These are phyloP conservation scores for Vicia sativa DNA, from an alignment of 306 rosid genomes.

Conservation along the genomic window DNA sequence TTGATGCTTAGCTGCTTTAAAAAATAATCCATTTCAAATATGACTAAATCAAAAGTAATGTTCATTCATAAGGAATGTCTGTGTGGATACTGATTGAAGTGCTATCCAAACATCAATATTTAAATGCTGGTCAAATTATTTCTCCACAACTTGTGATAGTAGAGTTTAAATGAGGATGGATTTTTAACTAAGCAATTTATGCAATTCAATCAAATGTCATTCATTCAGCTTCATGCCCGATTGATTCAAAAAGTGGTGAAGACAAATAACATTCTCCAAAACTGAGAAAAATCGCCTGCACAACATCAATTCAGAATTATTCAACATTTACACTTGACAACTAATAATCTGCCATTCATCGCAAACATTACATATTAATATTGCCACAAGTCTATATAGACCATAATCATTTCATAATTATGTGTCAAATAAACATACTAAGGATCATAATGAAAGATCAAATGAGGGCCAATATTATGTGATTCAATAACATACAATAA, in stretches of 20 bases:
- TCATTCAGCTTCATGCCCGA: constrained; percentile 60
- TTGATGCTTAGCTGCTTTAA: too few relatives aligned
- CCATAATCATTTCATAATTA: constrained; percentile 8
- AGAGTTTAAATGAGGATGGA: neutral
- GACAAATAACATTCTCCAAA: constrained; percentile 69
- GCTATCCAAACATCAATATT: neutral
- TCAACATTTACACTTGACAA: neutral
- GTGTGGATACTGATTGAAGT: too few relatives aligned
- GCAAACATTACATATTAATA: neutral
- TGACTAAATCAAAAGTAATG: too few relatives aligned
- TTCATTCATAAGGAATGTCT: too few relatives aligned
- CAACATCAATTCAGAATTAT: constrained; percentile 15
- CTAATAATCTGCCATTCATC: neutral
- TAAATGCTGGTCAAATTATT: constrained; percentile 9
- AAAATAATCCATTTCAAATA: too few relatives aligned
- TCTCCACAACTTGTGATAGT: neutral
- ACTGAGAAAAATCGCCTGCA: constrained; percentile 70
- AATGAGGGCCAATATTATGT: constrained; percentile 95
- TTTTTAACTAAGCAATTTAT: neutral
- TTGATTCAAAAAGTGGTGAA: constrained; percentile 57
- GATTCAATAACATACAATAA: constrained; percentile 22
- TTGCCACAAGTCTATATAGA: neutral
- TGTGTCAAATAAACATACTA: constrained; percentile 9
- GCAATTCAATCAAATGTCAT: constrained; percentile 49
- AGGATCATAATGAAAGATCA: constrained; percentile 29